Conservation (phyloP, 2,329 filamentous ascomycete genomes). For the Moelleriella libera region DNA sequence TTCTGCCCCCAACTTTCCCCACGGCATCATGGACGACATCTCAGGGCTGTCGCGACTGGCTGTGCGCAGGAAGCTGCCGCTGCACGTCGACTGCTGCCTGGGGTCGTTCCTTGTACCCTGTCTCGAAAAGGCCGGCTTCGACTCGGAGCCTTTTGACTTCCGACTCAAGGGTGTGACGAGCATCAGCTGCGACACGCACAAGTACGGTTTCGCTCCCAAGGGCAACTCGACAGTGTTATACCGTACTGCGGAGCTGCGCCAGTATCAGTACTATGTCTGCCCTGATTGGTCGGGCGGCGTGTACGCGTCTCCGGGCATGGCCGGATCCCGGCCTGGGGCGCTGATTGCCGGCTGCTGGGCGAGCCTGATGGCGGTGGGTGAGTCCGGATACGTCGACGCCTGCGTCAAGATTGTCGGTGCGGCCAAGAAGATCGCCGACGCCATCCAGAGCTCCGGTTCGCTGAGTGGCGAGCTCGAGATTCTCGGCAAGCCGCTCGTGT, state of each 20-base stretch:
- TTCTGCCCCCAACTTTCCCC: constrained; percentile 92
- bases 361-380: constrained; percentile 75
- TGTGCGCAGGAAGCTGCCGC: constrained; percentile 60
- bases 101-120: constrained; percentile 91
- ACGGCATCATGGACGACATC: constrained; percentile 96
- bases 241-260: constrained; percentile 61
- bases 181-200: constrained; percentile 95
- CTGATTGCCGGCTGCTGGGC: constrained; percentile 96
- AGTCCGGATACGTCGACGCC: constrained; percentile 73
- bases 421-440: constrained; percentile 66
- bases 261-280: constrained; percentile 92
- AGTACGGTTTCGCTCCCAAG: constrained; percentile 97
- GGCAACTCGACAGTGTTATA: constrained; percentile 91
- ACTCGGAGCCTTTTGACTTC: constrained; percentile 83
- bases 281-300: constrained; percentile 93
- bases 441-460: constrained; percentile 54
- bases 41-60: constrained; percentile 71
- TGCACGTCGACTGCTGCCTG: constrained; percentile 96
- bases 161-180: constrained; percentile 84
- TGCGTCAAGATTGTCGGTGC: constrained; percentile 81
- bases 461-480: constrained; percentile 63
- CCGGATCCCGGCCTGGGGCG: constrained; percentile 81
- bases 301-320: constrained; percentile 84
- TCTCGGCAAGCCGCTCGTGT: constrained; percentile 74
- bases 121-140: constrained; percentile 86